Conservation (phyloP, 306 rosid species). For the Begonia loranthoides region DNA sequence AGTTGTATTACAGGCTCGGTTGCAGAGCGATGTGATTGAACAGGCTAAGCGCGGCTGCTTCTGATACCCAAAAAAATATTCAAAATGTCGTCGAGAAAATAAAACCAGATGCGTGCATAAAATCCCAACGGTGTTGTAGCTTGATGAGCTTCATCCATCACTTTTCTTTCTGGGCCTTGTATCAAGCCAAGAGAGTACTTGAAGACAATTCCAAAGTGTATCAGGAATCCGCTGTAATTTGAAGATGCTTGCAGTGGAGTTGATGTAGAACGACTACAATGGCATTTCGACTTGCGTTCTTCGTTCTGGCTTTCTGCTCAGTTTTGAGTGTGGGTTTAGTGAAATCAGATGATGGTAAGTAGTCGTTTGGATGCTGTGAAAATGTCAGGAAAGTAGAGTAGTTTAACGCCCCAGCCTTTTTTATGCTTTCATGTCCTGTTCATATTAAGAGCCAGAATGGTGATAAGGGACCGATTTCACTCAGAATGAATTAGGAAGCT, state of each 20-base stretch:
- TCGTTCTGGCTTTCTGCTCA: constrained; percentile 33
- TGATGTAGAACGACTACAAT: constrained; percentile 14
- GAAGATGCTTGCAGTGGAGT: background rate
- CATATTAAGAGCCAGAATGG: too few relatives aligned
- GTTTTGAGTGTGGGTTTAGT: constrained; percentile 31
- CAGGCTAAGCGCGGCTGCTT: background rate
- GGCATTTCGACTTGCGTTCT: constrained; percentile 41
- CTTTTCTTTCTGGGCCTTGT: too few relatives aligned
- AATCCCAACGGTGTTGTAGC: too few relatives aligned
- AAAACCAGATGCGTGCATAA: background rate
- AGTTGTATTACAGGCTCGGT: background rate
- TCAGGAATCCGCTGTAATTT: background rate
- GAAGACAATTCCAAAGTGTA: too few relatives aligned
- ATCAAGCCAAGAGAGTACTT: too few relatives aligned
- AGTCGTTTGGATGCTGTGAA: constrained; percentile 3
- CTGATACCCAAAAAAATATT: background rate
- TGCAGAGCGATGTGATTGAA: constrained; percentile 12
- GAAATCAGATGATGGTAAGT: constrained; percentile 79
- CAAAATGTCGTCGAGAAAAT: background rate
- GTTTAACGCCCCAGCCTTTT: background rate
- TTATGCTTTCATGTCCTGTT: too few relatives aligned
- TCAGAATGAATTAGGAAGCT: too few relatives aligned
- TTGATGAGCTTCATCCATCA: too few relatives aligned
- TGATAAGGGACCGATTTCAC: too few relatives aligned
- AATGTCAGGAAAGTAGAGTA: background rate